Conservation (phyloP, 202 grass and related monocot species). For the Setaria viridis region DNA sequence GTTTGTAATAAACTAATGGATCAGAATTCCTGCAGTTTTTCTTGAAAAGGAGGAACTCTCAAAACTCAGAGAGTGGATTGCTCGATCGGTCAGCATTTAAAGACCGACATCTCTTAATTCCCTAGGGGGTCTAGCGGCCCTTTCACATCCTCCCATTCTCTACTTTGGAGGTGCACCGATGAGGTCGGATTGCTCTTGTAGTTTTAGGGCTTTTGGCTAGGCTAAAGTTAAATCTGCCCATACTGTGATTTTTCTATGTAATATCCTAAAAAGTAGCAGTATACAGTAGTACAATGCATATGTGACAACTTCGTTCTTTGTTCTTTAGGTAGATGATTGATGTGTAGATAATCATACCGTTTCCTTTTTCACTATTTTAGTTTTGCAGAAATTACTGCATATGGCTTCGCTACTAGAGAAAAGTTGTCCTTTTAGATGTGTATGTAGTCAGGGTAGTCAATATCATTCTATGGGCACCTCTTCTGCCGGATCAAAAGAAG, state of each 20-base stretch:
- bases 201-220: too few species aligned
- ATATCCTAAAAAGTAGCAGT: too few species aligned
- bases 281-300: too few species aligned
- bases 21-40: background rate
- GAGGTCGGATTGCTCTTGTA: too few species aligned
- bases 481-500: background rate
- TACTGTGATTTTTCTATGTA: too few species aligned
- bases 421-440: background rate
- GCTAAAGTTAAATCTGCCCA: too few species aligned
- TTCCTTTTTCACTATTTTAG: background rate
- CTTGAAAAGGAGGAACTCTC: background rate
- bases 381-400: background rate
- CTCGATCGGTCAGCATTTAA: background rate
- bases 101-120: background rate
- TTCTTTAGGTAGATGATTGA: too few species aligned
- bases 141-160: background rate
- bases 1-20: background rate
- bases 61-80: background rate
- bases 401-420: background rate
- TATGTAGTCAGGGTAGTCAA: background rate
- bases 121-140: background rate
- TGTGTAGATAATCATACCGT: background rate
- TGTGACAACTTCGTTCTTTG: too few species aligned
- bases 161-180: background rate
- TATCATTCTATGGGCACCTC: background rate